Conservation (phyloP, 345 rosid species). For the Acer yangbiense region DNA sequence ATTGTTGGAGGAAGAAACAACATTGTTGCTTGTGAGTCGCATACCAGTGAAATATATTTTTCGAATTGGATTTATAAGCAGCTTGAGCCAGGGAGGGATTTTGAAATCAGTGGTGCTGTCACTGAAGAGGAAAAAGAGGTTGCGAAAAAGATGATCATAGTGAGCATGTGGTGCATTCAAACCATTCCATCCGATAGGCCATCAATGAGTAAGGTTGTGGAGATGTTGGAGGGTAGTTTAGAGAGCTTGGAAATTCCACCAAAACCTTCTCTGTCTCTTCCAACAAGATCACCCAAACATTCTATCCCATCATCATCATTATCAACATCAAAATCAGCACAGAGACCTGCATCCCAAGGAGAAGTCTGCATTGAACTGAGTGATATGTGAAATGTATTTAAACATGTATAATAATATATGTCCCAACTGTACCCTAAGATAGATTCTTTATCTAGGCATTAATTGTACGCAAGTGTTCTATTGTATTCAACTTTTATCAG, state of each 20-base stretch:
- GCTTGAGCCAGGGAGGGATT: conserved; percentile 5
- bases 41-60: conserved; percentile 23
- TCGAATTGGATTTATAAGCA: conserved; percentile 16
- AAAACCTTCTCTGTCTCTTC: conserved; percentile 6
- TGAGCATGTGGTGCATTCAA: conserved; percentile 53
- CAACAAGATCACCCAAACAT: background rate
- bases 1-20: conserved; percentile 40
- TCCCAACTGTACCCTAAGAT: too few relatives aligned
- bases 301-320: background rate
- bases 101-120: background rate
- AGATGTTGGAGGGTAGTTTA: conserved; percentile 31
- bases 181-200: conserved; percentile 48
- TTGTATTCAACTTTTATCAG: too few relatives aligned
- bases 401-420: background rate
- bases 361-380: background rate
- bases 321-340: background rate
- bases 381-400: background rate
- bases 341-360: background rate
- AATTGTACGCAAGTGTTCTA: too few relatives aligned
- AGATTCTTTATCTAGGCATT: too few relatives aligned
- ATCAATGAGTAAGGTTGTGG: conserved; percentile 39
- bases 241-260: conserved; percentile 17
- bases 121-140: conserved; percentile 16
- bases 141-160: conserved; percentile 31
- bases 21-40: background rate